Conservation (phyloP, 352 stramenopile species). For the Phytopythium sindhum region DNA sequence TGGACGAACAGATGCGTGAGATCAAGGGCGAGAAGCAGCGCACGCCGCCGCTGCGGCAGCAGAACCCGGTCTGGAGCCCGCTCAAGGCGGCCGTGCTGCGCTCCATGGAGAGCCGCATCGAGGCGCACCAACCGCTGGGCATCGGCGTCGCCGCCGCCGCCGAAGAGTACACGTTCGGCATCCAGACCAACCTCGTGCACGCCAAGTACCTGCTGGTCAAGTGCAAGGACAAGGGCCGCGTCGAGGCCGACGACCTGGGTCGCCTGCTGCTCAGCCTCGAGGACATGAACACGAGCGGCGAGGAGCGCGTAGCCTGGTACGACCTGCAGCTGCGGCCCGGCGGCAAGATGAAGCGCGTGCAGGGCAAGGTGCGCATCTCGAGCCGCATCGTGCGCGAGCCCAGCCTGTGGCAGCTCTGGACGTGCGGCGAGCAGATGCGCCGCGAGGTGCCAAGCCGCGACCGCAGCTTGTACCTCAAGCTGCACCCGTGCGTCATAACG, state of each 20-base stretch:
- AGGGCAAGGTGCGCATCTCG: slow-evolving; percentile 79
- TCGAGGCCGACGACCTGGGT: slow-evolving; percentile 79
- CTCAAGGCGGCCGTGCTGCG: slow-evolving; percentile 78
- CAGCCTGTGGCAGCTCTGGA: slow-evolving; percentile 82
- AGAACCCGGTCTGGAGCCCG: slow-evolving; percentile 77
- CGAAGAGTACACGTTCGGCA: slow-evolving; percentile 88
- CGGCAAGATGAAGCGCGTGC: slow-evolving; percentile 84
- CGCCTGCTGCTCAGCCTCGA: slow-evolving; percentile 77
- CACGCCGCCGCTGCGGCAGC: slow-evolving; percentile 57
- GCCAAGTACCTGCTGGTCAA: slow-evolving; percentile 85
- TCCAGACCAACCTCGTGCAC: slow-evolving; percentile 63
- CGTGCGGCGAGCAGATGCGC: slow-evolving; percentile 80
- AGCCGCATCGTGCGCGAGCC: slow-evolving; percentile 84
- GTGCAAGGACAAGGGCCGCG: slow-evolving; percentile 86
- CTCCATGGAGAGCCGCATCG: slow-evolving; percentile 70
- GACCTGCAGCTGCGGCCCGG: slow-evolving; percentile 76
- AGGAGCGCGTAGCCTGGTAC: slow-evolving; percentile 84
- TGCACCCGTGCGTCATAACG: slow-evolving; percentile 71
- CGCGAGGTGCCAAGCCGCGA: slow-evolving; percentile 65
- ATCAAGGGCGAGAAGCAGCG: slow-evolving; percentile 88
- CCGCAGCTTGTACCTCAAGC: slow-evolving; percentile 83
- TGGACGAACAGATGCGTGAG: slow-evolving; percentile 81
- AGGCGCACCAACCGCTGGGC: slow-evolving; percentile 82
- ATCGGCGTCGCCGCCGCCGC: slow-evolving; percentile 77
- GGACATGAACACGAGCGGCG: slow-evolving; percentile 78